Evolutionary conservation across 148 eudicot genomes (phyloP).

Genomic region (Camellia sinensis): DNA sequence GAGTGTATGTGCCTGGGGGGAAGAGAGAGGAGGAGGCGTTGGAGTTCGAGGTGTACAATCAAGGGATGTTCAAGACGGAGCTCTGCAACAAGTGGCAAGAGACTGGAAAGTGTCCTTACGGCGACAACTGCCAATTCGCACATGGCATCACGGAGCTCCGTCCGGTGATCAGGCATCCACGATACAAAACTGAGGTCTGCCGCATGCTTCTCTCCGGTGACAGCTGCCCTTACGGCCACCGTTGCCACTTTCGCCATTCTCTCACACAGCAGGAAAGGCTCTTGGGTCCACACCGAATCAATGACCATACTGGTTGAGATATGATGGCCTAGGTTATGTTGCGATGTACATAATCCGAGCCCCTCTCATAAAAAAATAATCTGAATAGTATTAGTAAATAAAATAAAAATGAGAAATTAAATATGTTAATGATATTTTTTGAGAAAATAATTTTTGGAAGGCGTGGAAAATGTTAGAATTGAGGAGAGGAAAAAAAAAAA

Average conservation of each 20-base stretch:
- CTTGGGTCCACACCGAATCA: slow-evolving; percentile 19
- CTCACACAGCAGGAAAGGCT: slow-evolving; percentile 23
- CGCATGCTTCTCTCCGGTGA: slow-evolving; percentile 56
- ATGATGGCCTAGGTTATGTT: background rate
- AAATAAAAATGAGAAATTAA: background rate
- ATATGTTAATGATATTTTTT: background rate
- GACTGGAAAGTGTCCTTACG: slow-evolving; percentile 53
- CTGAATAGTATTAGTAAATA: slow-evolving; percentile 11
- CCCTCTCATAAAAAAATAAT: background rate
- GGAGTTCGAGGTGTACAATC: slow-evolving; percentile 57
- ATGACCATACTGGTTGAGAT: slow-evolving; percentile 2
- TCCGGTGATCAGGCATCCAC: slow-evolving; percentile 65
- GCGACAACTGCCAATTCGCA: slow-evolving; percentile 52
- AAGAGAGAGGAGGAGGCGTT: slow-evolving; percentile 40
- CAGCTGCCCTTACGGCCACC: slow-evolving; percentile 68
- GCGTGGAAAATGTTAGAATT: background rate
- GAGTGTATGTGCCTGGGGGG: slow-evolving; percentile 26
- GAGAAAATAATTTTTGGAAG: background rate
- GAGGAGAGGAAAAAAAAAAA: background rate
- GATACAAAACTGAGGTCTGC: slow-evolving; percentile 71
- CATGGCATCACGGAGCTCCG: slow-evolving; percentile 63
- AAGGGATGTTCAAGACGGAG: slow-evolving; percentile 67
- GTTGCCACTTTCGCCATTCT: slow-evolving; percentile 75
- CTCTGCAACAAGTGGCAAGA: slow-evolving; percentile 71
- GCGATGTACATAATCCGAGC: background rate